Evolutionary conservation across 2,329 filamentous ascomycete genomes (phyloP).

Genomic region (Fusarium armeniacum): DNA sequence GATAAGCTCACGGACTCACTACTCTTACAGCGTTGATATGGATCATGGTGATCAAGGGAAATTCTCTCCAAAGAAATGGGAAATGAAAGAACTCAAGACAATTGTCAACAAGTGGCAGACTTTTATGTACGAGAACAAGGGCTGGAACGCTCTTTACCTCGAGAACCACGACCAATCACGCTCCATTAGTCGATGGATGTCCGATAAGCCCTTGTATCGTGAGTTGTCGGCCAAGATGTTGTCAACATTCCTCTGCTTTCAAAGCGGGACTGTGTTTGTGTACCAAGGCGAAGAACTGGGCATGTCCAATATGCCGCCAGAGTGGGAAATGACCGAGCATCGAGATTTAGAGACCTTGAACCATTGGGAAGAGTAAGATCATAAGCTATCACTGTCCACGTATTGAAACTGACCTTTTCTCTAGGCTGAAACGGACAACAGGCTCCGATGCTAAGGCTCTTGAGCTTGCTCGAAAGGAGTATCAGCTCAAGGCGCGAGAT

Average conservation of each 20-base stretch:
- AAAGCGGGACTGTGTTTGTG: slow-evolving; percentile 67
- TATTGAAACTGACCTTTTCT: neutral
- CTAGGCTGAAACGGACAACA: slow-evolving; percentile 14
- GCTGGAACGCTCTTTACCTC: slow-evolving; percentile 71
- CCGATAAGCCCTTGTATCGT: slow-evolving; percentile 48
- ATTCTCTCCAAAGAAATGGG: slow-evolving; percentile 34
- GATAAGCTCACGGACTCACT: neutral
- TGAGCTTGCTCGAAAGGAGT: slow-evolving; percentile 30
- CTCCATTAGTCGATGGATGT: slow-evolving; percentile 62
- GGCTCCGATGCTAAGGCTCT: slow-evolving; percentile 10
- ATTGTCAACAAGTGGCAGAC: slow-evolving; percentile 60
- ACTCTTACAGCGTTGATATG: slow-evolving; percentile 62
- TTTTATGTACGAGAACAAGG: slow-evolving; percentile 59
- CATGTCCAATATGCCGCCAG: slow-evolving; percentile 66
- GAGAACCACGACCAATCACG: slow-evolving; percentile 75
- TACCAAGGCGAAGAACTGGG: slow-evolving; percentile 74
- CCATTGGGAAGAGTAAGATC: slow-evolving; percentile 36
- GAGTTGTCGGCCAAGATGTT: slow-evolving; percentile 67
- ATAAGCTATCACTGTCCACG: rapidly evolving
- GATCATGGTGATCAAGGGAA: slow-evolving; percentile 61
- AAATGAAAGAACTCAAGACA: slow-evolving; percentile 36
- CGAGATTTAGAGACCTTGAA: slow-evolving; percentile 48
- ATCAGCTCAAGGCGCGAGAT: slow-evolving; percentile 37
- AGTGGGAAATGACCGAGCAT: slow-evolving; percentile 64
- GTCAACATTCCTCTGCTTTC: slow-evolving; percentile 57